Evolutionary conservation across 2,329 filamentous ascomycete species (phyloP).

Genomic region (Pseudogymnoascus sp.): DNA sequence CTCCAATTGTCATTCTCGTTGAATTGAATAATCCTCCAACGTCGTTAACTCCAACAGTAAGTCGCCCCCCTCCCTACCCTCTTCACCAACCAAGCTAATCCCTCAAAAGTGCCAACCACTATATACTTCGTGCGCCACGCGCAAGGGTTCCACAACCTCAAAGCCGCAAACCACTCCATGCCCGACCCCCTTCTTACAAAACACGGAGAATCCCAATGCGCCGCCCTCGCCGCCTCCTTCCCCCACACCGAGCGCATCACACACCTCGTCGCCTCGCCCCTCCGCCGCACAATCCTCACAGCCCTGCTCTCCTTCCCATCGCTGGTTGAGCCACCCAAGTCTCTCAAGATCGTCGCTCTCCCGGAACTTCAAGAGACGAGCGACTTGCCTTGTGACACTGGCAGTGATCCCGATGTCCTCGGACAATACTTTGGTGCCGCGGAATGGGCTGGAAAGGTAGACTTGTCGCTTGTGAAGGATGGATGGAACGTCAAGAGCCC

Average conservation of each 20-base stretch:
- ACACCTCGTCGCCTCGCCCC: slow-evolving; percentile 68
- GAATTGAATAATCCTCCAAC: neutral
- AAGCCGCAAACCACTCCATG: slow-evolving; percentile 58
- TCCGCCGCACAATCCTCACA: slow-evolving; percentile 75
- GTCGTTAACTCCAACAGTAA: neutral
- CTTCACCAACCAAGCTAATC: neutral
- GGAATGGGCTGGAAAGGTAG: slow-evolving; percentile 42
- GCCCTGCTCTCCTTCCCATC: slow-evolving; percentile 61
- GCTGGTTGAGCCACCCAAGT: slow-evolving; percentile 34
- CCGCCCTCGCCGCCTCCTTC: slow-evolving; percentile 52
- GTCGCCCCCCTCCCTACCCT: neutral
- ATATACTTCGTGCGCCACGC: slow-evolving; percentile 67
- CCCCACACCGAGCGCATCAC: slow-evolving; percentile 58
- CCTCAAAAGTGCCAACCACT: slow-evolving; percentile 26
- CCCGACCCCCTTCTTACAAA: slow-evolving; percentile 73
- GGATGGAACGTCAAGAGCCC: slow-evolving; percentile 65
- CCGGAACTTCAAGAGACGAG: slow-evolving; percentile 75
- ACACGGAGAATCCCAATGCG: slow-evolving; percentile 69
- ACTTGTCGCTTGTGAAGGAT: slow-evolving; percentile 52
- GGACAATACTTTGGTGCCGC: slow-evolving; percentile 48
- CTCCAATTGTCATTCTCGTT: neutral
- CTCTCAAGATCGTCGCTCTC: slow-evolving; percentile 49
- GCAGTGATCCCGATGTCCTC: slow-evolving; percentile 49
- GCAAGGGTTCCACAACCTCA: slow-evolving; percentile 76
- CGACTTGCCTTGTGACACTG: slow-evolving; percentile 67